Evolutionary conservation across 176 grass and related monocot genomes (phyloP).

Genomic region (Bromus sterilis): DNA sequence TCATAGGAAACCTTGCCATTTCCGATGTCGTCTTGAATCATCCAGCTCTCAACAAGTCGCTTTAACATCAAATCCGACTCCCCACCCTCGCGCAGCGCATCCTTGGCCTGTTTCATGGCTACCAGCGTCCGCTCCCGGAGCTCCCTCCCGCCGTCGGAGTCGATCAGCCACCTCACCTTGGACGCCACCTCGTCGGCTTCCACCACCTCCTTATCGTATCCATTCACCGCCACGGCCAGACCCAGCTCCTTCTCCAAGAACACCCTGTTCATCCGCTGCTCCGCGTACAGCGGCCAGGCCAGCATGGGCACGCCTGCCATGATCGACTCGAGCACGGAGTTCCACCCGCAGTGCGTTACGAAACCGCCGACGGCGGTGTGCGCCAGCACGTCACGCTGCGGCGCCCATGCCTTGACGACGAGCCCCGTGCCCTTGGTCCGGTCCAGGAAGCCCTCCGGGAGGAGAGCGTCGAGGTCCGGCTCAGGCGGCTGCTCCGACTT

Average conservation of each 20-base stretch:
- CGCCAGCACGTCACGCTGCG: slow-evolving; percentile 17
- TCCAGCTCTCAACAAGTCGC: no score
- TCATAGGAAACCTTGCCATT: no score
- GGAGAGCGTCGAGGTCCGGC: background rate
- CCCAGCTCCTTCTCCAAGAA: slow-evolving; percentile 19
- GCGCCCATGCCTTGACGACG: slow-evolving; percentile 8
- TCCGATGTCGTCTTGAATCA: no score
- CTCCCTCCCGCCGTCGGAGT: slow-evolving; percentile 9
- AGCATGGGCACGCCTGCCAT: slow-evolving; percentile 28
- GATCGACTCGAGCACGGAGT: slow-evolving; percentile 22
- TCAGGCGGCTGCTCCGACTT: no score
- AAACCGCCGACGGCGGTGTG: slow-evolving; percentile 27
- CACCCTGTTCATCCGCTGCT: slow-evolving; percentile 44
- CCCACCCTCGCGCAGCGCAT: background rate
- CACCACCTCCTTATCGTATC: slow-evolving; percentile 30
- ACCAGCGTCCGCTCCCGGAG: slow-evolving; percentile 1
- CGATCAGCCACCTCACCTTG: slow-evolving; percentile 33
- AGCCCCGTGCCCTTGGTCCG: background rate
- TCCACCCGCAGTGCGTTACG: slow-evolving; percentile 58
- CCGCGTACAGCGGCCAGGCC: slow-evolving; percentile 30
- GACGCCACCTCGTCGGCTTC: slow-evolving; percentile 15
- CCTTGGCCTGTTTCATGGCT: slow-evolving; percentile 6
- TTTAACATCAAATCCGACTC: no score
- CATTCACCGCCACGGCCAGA: slow-evolving; percentile 22
- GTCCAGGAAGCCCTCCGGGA: slow-evolving; percentile 25